Base-by-base conservation (phyloP, 176 grass and related monocot species). In the Oryza meridionalis region DNA sequence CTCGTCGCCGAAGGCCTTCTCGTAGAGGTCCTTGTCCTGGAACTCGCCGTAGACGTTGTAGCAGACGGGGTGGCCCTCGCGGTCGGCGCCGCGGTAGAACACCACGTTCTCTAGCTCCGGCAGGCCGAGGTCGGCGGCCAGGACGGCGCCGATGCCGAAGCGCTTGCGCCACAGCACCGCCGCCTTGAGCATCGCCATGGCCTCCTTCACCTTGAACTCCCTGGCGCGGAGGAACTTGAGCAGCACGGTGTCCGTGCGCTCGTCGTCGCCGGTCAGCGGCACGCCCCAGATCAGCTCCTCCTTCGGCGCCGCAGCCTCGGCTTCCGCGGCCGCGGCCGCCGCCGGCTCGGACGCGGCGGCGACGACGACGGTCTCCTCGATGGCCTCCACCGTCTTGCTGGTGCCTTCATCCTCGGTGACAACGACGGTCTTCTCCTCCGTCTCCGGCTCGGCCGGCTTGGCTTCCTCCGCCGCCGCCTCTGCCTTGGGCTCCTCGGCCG, bases 1-100 rank as follows among this genome's bases (percentile, higher is more conserved):
- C 76, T 94, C 88, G 83, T 85, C 82, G 26, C 92, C 90, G 38
- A 97, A 93, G 24, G 88, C 88, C 90, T 84, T 93, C 37, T 78
- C 74, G 63, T 94, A 97, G 44, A 97, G 81, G 5, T 90, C 86
- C 90, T 91, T 91, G 83, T 97, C 90, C 83, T 86, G 90, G 95
- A 97, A 97, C 79, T 86, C 88, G 78, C 90, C 87, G 76, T 93
- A 93, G 16, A 91, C 84, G 79, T 95, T 94, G 92, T 97, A 97
- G 84, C 90, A 94, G 17, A 97, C 81, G 26, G 95, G 95, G 90
- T 94, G 92, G 2, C 95, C 92, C 35, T 92, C 90, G 80, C 80
- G 87, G 72, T 94, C 92, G 27, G 84, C 81, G 42, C 90, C 90
- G 62, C 92, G 88, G 72, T 92, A 88, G 62, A 88, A 90, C 27